These are phyloP conservation scores for Leishmania lainsoni DNA, from an alignment of 208 protist genomes.

Conservation along the genomic window DNA sequence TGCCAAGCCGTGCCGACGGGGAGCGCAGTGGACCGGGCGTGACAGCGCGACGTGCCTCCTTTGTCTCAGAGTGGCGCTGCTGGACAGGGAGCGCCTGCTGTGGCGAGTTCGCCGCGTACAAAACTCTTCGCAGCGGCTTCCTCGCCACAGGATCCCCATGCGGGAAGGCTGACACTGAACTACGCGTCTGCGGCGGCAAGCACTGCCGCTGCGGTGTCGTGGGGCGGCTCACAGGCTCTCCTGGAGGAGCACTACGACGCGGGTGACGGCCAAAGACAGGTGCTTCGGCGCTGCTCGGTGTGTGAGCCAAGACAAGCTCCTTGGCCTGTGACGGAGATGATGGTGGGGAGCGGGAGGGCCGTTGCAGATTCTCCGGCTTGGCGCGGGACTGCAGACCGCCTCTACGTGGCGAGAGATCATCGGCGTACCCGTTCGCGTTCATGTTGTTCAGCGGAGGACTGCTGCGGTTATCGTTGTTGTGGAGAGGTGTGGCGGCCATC, in stretches of 20 bases:
- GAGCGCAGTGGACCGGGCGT: slow-evolving; percentile 10
- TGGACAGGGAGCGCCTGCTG: slow-evolving; percentile 13
- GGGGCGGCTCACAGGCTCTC: slow-evolving; percentile 14
- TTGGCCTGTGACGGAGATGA: slow-evolving; percentile 13
- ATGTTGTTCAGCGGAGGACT: slow-evolving; percentile 8
- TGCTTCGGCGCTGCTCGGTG: slow-evolving; percentile 11
- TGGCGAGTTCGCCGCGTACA: slow-evolving; percentile 33
- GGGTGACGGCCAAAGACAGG: slow-evolving; percentile 29
- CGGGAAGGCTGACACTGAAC: slow-evolving; percentile 6
- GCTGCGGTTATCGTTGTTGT: slow-evolving; percentile 24
- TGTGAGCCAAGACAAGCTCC: slow-evolving; percentile 6
- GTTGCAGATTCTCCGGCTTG: slow-evolving; percentile 9
- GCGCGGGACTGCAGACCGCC: slow-evolving; percentile 18
- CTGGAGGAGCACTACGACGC: slow-evolving; percentile 12
- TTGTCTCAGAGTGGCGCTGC: background rate
- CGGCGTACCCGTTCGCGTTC: background rate
- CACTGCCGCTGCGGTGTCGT: slow-evolving; percentile 19
- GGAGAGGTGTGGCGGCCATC: slow-evolving; percentile 27
- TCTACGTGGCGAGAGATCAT: slow-evolving; percentile 5
- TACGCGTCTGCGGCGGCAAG: background rate
- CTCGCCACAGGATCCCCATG: background rate
- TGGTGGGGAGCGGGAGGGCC: slow-evolving; percentile 6
- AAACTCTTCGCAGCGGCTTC: slow-evolving; percentile 17
- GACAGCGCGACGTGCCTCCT: slow-evolving; percentile 4
- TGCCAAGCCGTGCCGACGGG: slow-evolving; percentile 3